Base-by-base conservation (phyloP, 2,329 filamentous ascomycete species). In the Ophiosphaerella herpotricha region DNA sequence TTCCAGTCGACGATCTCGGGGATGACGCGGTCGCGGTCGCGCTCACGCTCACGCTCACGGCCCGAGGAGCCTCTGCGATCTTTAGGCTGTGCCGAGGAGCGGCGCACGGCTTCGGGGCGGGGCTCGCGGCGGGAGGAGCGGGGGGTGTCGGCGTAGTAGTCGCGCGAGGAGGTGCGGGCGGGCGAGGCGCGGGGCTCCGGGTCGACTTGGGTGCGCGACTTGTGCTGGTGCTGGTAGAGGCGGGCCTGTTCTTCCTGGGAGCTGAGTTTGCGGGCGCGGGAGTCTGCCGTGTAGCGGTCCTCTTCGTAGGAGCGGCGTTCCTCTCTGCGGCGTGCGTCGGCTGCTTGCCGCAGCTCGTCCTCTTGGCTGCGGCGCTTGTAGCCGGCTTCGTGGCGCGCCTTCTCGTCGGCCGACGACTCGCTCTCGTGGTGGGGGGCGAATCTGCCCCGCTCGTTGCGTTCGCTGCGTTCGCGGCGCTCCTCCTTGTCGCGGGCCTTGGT, bases 401-500 rank as follows among this genome's bases (percentile, higher is more conserved):
- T 68, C 32, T 72, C 69, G 37, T 70, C 65, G 13, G 56, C 56
- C 5, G 67, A 67, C 14, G 65, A 67, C 31, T 57, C 57, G 7
- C 74, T 72, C 37, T 71, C 73, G 13, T 68, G 67, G 29, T 57
- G 49, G 1, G 68, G 63, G 4, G 63, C 57, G 32, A 72, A 72
- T 52, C 71, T 72, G 26, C 26, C 9, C 7, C 26, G 26, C 11
- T 29, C 26, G 11, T 6, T 29, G 42, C 74, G 69, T 8, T 77
- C 74, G 11, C 26, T 29, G 42, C 74, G 69, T 7, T 77, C 74
- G 47, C 66, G 64, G 38, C 70, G 69, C 7, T 70, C 64, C 32
- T 78, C 76, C 50, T 69, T 69, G 39, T 77, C 74, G 43, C 68
- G 66, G 39, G 66, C 65, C 57, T 73, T 71, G 50, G 67, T 70